Conservation (phyloP, 2,329 filamentous ascomycete species). For the Hymenoscyphus scutula region DNA sequence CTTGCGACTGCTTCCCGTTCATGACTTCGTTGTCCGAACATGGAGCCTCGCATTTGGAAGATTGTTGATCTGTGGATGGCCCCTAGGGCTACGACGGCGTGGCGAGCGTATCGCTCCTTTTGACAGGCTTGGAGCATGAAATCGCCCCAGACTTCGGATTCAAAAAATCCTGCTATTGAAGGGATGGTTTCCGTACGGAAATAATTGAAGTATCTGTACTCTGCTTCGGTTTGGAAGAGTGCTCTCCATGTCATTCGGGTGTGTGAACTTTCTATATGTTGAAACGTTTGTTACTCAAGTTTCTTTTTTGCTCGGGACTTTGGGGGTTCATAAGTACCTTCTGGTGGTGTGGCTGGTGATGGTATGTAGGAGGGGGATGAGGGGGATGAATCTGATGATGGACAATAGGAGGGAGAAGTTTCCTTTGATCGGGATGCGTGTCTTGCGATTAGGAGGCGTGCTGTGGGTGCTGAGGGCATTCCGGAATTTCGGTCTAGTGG, state of each 20-base stretch:
- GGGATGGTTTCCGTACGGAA: background rate
- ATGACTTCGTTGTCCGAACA: background rate
- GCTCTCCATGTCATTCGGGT: background rate
- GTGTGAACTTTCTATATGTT: background rate
- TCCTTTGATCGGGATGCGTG: background rate
- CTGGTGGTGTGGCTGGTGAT: background rate
- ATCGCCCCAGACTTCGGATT: background rate
- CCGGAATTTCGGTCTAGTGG: background rate
- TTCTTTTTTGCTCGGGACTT: background rate
- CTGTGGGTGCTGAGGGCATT: background rate
- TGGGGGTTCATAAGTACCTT: background rate
- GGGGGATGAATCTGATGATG: background rate
- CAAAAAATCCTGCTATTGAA: background rate
- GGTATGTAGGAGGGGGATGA: background rate
- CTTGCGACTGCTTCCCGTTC: background rate
- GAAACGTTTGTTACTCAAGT: background rate
- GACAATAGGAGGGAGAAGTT: background rate
- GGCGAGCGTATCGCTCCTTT: background rate
- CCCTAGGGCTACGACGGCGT: background rate
- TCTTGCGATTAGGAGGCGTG: background rate
- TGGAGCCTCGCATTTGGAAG: background rate
- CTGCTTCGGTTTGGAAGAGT: background rate
- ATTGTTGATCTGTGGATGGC: background rate
- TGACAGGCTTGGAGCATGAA: slow-evolving; percentile 4
- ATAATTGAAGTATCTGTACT: slow-evolving; percentile 7